Conservation (phyloP, 306 rosid genomes). For the Pterocarpus santalinus region DNA sequence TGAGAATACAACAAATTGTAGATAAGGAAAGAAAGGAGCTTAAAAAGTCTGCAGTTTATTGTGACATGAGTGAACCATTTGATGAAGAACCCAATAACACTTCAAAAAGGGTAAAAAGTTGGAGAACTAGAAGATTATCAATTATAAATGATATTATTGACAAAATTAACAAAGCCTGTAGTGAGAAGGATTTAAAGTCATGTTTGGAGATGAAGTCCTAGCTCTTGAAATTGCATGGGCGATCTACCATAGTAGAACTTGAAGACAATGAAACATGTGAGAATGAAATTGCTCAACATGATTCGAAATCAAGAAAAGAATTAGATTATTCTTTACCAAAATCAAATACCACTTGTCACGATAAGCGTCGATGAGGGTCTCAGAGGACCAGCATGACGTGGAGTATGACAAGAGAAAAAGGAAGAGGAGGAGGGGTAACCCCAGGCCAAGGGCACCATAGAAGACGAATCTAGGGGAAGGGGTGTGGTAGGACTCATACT, state of each 20-base stretch:
- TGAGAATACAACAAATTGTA: conserved; percentile 69
- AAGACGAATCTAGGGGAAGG: too few relatives aligned
- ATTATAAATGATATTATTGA: conserved; percentile 75
- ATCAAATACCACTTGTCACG: neutral
- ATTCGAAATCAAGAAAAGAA: conserved; percentile 51
- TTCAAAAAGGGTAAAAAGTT: conserved; percentile 49
- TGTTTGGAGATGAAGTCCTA: conserved; percentile 75
- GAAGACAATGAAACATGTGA: conserved; percentile 48
- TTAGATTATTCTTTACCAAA: conserved; percentile 54
- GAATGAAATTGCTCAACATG: conserved; percentile 51
- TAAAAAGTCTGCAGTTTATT: conserved; percentile 53
- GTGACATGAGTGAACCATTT: conserved; percentile 46
- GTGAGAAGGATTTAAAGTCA: conserved; percentile 82
- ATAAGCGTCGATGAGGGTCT: too few relatives aligned
- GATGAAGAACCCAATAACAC: conserved; percentile 60
- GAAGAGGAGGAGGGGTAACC: too few relatives aligned
- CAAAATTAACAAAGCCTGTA: conserved; percentile 86
- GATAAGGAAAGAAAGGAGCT: conserved; percentile 77
- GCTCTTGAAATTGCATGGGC: conserved; percentile 58
- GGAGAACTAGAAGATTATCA: conserved; percentile 60
- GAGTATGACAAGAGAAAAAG: too few relatives aligned
- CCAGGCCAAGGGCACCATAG: too few relatives aligned
- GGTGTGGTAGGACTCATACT: too few relatives aligned
- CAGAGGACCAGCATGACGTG: too few relatives aligned
- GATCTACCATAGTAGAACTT: conserved; percentile 47